These are phyloP conservation scores for Venturia nashicola DNA, from an alignment of 2,329 filamentous ascomycete species.

Conservation along the genomic window DNA sequence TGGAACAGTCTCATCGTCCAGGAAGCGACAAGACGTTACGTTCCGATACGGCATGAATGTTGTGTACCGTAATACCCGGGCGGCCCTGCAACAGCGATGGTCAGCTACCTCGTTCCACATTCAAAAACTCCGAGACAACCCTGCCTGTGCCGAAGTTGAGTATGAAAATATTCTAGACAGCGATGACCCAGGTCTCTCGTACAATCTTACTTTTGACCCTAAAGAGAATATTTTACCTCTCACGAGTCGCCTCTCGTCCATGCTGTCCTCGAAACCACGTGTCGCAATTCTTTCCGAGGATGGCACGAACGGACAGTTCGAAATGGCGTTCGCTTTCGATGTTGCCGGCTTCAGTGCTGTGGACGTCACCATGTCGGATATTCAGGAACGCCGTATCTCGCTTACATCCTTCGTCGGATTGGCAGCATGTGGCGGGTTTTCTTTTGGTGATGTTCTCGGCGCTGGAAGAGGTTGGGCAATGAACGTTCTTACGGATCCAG, in stretches of 20 bases:
- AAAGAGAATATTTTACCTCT: slow-evolving; percentile 64
- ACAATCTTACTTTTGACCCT: slow-evolving; percentile 70
- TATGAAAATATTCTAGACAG: slow-evolving; percentile 63
- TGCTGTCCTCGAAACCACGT: slow-evolving; percentile 53
- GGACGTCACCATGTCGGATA: slow-evolving; percentile 93
- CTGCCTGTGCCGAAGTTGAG: slow-evolving; percentile 73
- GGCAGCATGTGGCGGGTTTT: slow-evolving; percentile 94
- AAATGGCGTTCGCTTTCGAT: slow-evolving; percentile 95
- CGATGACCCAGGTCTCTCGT: slow-evolving; percentile 70
- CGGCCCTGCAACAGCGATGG: slow-evolving; percentile 77
- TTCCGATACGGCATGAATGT: slow-evolving; percentile 59
- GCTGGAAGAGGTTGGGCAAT: slow-evolving; percentile 97
- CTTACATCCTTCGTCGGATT: slow-evolving; percentile 76
- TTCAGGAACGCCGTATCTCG: slow-evolving; percentile 65
- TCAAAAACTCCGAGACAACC: slow-evolving; percentile 83
- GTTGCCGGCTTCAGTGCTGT: slow-evolving; percentile 82
- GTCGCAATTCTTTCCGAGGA: slow-evolving; percentile 93
- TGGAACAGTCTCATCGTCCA: slow-evolving; percentile 55
- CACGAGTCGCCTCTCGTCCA: slow-evolving; percentile 46
- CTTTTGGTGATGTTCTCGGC: slow-evolving; percentile 81
- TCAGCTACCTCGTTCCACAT: slow-evolving; percentile 78
- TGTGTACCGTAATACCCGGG: slow-evolving; percentile 57
- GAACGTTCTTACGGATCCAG: slow-evolving; percentile 72
- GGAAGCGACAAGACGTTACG: slow-evolving; percentile 57
- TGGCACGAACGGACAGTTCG: slow-evolving; percentile 89